A percentile compares a stretch with the other conserved stretches of the same genome.
Evolutionary conservation across 768 basidiomycete genomes (phyloP).

Genomic region (Agrocybe praecox): DNA sequence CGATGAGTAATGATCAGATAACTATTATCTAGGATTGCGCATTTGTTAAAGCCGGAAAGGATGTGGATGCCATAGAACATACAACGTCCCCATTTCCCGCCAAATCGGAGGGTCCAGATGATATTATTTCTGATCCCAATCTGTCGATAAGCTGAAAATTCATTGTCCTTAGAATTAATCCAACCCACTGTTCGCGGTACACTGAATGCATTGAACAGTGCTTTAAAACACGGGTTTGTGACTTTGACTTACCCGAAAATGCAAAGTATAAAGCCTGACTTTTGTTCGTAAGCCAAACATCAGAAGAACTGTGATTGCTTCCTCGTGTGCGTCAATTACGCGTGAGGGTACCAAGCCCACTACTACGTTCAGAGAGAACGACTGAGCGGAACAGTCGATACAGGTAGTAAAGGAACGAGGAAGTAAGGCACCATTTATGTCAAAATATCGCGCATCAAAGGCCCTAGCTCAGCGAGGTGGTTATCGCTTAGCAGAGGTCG

Average conservation of each 20-base stretch:
- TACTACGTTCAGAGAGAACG: conserved; percentile 41
- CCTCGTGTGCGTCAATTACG: conserved; percentile 53
- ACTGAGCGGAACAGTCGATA: conserved; percentile 63
- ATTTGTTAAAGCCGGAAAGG: conserved; percentile 79
- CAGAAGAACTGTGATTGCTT: conserved; percentile 65
- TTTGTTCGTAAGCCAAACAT: conserved; percentile 25
- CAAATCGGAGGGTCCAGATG: conserved; percentile 41
- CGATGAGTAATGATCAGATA: too few species aligned
- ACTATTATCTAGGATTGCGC: conserved; percentile 48
- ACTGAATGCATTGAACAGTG: conserved; percentile 56
- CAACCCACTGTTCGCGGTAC: conserved; percentile 75
- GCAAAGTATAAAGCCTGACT: neutral
- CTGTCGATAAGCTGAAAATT: neutral
- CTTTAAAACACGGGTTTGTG: conserved; percentile 25
- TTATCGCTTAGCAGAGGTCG: neutral
- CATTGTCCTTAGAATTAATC: conserved; percentile 49
- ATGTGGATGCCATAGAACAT: conserved; percentile 72
- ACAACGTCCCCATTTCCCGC: conserved; percentile 63
- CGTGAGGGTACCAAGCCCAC: conserved; percentile 21
- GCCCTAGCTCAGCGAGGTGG: conserved; percentile 55
- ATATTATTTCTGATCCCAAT: conserved; percentile 8
- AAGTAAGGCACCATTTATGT: conserved; percentile 34
- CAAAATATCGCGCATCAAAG: conserved; percentile 62
- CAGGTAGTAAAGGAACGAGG: conserved; percentile 52
- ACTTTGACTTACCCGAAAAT: too few species aligned